Evolutionary conservation across 2,329 filamentous ascomycete species (phyloP), one percentile per base, ranked within the genome.

Genomic region (Davidsoniella eucalypti): DNA sequence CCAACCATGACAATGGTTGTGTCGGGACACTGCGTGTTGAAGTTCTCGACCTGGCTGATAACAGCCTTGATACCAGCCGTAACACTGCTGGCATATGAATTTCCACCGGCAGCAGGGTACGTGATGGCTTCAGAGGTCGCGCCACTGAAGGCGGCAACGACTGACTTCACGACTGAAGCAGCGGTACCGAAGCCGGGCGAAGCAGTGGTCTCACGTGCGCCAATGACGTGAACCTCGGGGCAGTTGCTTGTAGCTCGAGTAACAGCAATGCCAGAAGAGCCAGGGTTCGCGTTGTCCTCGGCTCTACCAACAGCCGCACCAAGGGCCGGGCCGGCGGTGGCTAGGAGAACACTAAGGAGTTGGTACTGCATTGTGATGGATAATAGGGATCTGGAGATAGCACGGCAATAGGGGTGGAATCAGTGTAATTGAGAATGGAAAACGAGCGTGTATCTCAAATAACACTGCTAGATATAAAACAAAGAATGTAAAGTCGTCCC

Each of bases 61-160:
- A 79, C 77, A 9, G 78, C 76, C 6, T 65, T 58, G 4, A 75
- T 77, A 38, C 79, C 79, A 51, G 75, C 68, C 3, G 65, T 59
- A 0, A 73, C 76, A 6, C 77, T 82, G 56, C 69, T 70, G 1
- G 69, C 74, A 56, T 83, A 84, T 1, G 67, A 57, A 56, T 76
- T 70, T 4, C 78, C 78, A 51, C 79, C 79, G 40, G 76, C 80
- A 2, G 80, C 80, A 37, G 80, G 74, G 56, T 78, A 78, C 38
- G 53, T 58, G 54, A 78, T 76, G 16, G 74, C 69, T 54, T 76
- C 73, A 1, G 72, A 63, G 0, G 72, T 76, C 0, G 72, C 61
- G 0, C 72, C 73, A 0, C 70, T 57, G 55, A 73, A 69, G 3
- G 69, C 66, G 29, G 58, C 60, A 2, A 68, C 60, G 39, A 78